phyloP scores from a whole-genome alignment of 1,139 yeast species.

The Diutina neorugosa region DNA sequence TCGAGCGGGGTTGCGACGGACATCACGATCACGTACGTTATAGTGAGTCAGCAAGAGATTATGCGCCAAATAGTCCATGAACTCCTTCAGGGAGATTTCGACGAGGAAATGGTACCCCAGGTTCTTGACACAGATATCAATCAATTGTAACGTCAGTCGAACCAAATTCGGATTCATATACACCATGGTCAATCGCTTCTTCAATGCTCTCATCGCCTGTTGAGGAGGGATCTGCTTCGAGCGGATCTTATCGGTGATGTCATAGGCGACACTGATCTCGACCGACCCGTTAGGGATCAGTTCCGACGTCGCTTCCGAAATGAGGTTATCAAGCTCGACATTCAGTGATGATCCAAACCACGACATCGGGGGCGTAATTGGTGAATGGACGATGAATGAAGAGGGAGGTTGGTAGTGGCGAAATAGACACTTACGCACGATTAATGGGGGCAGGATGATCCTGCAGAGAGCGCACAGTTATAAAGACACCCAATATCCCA shows the following conservation, averaged over 20 bases:
- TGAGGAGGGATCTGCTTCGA: slow-evolving; percentile 74
- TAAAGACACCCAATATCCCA: not conserved
- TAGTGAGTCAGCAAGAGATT: slow-evolving; percentile 19
- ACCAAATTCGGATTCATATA: slow-evolving; percentile 67
- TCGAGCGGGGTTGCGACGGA: slow-evolving; percentile 18
- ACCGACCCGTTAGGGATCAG: slow-evolving; percentile 86
- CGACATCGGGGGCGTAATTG: slow-evolving; percentile 26
- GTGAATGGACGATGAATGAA: not conserved
- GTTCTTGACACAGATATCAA: slow-evolving; percentile 84
- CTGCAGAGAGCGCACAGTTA: not conserved
- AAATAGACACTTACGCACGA: not conserved
- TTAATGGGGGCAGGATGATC: not conserved
- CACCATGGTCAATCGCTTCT: slow-evolving; percentile 54
- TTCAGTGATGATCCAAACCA: slow-evolving; percentile 46
- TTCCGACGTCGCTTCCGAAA: slow-evolving; percentile 77
- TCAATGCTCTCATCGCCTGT: slow-evolving; percentile 75
- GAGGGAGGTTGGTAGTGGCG: not conserved
- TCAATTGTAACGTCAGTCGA: slow-evolving; percentile 58
- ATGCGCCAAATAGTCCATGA: slow-evolving; percentile 59
- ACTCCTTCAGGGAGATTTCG: slow-evolving; percentile 77
- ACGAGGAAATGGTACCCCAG: slow-evolving; percentile 79
- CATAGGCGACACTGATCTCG: slow-evolving; percentile 70
- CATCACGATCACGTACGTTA: slow-evolving; percentile 20
- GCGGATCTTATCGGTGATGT: slow-evolving; percentile 78
- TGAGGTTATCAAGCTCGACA: slow-evolving; percentile 48